Evolutionary conservation across 495 filamentous ascomycete species (phyloP), one percentile per base, ranked within the genome.

Genomic region (Penicillium desertorum): DNA sequence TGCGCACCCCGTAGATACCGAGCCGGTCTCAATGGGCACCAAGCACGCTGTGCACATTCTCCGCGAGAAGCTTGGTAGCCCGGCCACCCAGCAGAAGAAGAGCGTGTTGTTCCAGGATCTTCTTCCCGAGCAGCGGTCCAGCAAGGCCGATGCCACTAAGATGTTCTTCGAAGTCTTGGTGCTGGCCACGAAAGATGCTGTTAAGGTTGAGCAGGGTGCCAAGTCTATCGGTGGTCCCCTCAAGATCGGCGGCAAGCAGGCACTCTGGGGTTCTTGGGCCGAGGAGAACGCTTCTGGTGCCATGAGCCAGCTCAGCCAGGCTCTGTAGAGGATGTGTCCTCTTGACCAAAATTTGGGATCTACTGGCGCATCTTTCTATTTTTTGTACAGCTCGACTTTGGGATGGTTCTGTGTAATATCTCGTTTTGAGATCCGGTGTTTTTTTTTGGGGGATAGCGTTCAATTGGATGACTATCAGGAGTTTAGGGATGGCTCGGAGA

Each of bases 131-230:
- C 69, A 76, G 48, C 83, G 79, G 51, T 91, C 94, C 2, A 87
- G 81, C 49, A 87, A 88, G 65, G 86, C 86, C 12, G 94, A 98
- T 62, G 95, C 95, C 3, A 97, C 94, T 39, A 96, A 96, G 79
- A 96, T 98, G 93, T 98, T 98, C 76, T 98, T 98, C 58, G 95
- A 98, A 74, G 85, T 92, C 36, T 77, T 98, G 41, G 94, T 98
- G 5, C 77, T 98, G 48, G 95, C 95, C 11, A 98, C 94, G 12
- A 98, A 98, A 79, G 95, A 98, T 72, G 94, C 94, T 36, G 88
- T 98, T 66, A 93, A 96, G 69, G 90, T 97, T n/a, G 92, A 97
- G 66, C 94, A 98, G 74, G 77, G 79, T n/a, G 79, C 84, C 46
- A 82, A 83, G 16, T 72, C 80, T 32, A 82, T 96, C 39, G 91